phyloP scores from a whole-genome alignment of 164 flowering plant genomes.

The Santalum album region DNA sequence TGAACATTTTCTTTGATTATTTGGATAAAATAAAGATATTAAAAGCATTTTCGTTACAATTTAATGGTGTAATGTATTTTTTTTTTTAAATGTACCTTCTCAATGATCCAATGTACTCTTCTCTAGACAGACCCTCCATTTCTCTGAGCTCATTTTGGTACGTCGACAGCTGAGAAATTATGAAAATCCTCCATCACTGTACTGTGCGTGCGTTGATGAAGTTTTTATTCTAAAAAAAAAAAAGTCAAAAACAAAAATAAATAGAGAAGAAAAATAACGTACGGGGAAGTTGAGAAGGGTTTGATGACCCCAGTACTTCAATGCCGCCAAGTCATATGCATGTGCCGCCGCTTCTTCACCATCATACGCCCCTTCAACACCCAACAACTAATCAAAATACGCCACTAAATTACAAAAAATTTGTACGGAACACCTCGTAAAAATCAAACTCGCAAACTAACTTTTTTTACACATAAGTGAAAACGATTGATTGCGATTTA shows the following conservation, averaged over 20 bases:
- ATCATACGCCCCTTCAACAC: constrained; percentile 70
- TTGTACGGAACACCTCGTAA: no score
- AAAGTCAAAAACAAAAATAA: not conserved
- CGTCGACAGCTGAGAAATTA: constrained; percentile 32
- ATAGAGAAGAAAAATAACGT: not conserved
- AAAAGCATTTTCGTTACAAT: no score
- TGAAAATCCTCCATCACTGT: no score
- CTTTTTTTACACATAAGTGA: no score
- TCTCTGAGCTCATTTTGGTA: constrained; percentile 61
- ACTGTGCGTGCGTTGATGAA: no score
- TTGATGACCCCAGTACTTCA: constrained; percentile 88
- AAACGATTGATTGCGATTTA: no score
- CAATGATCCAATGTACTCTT: constrained; percentile 88
- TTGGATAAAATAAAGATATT: no score
- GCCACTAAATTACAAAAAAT: not conserved
- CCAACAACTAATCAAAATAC: not conserved
- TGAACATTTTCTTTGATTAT: no score
- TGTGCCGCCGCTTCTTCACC: constrained; percentile 92
- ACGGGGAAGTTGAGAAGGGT: constrained; percentile 88
- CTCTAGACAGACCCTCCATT: constrained; percentile 79
- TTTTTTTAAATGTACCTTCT: constrained; percentile 55
- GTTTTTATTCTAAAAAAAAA: no score
- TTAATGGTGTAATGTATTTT: no score
- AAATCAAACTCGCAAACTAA: no score
- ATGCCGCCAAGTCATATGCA: constrained; percentile 93